Conservation (phyloP, 2,329 filamentous ascomycete genomes). For the Tolypocladium endophyticum region DNA sequence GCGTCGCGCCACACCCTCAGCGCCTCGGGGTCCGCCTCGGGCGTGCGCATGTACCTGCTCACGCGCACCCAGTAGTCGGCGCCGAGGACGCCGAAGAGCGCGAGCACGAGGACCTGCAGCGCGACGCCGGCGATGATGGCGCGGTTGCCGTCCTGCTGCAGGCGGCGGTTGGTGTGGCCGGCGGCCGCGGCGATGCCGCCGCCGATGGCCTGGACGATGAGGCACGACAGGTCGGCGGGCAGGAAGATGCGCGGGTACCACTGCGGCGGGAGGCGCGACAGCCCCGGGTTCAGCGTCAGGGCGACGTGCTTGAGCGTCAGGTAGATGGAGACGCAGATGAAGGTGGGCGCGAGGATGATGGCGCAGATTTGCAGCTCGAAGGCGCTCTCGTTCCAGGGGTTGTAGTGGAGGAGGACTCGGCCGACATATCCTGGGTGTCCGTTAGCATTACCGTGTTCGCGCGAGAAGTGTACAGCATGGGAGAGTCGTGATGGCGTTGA, state of each 20-base stretch:
- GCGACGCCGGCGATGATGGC: constrained; percentile 44
- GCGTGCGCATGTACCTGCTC: constrained; percentile 23
- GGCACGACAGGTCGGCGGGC: constrained; percentile 47
- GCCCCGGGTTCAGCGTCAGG: constrained; percentile 33
- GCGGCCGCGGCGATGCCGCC: constrained; percentile 44
- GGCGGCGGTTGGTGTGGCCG: constrained; percentile 22
- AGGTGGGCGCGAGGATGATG: constrained; percentile 49
- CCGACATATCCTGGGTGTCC: constrained; percentile 36
- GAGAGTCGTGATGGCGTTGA: background rate
- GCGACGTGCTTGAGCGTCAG: constrained; percentile 52
- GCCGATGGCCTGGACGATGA: constrained; percentile 48
- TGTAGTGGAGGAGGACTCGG: constrained; percentile 37
- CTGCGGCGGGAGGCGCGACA: constrained; percentile 40
- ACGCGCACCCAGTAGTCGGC: constrained; percentile 36
- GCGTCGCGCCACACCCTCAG: constrained; percentile 29
- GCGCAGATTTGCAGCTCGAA: constrained; percentile 50
- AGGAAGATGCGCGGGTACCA: constrained; percentile 48
- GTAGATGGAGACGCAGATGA: constrained; percentile 54
- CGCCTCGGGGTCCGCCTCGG: constrained; percentile 17
- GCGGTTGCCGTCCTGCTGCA: constrained; percentile 36
- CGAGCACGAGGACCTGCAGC: constrained; percentile 41
- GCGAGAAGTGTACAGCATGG: background rate
- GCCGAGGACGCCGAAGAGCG: constrained; percentile 31
- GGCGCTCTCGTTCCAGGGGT: constrained; percentile 42
- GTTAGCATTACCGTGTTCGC: background rate